Evolutionary conservation across 2,329 filamentous ascomycete species (phyloP).

Genomic region (Fusarium brachygibbosum): DNA sequence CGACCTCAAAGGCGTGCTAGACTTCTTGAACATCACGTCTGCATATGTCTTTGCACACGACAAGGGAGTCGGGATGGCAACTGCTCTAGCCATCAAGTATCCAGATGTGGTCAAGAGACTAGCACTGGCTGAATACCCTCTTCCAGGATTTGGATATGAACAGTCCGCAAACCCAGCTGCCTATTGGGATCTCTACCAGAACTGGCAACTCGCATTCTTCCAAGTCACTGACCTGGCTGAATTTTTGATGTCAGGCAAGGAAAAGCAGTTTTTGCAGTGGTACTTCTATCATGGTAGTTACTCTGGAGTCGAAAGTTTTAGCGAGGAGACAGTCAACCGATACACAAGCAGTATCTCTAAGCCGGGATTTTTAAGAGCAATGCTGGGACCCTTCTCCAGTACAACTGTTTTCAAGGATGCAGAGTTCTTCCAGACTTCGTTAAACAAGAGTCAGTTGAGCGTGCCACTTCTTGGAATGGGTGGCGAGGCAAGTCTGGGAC

Average conservation of each 20-base stretch:
- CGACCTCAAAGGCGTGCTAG: slow-evolving; percentile 56
- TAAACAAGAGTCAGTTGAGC: slow-evolving; percentile 35
- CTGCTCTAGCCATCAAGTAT: slow-evolving; percentile 56
- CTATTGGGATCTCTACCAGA: slow-evolving; percentile 57
- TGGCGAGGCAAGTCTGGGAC: slow-evolving; percentile 47
- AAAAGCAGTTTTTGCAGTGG: slow-evolving; percentile 60
- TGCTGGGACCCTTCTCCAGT: slow-evolving; percentile 55
- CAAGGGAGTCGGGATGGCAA: slow-evolving; percentile 59
- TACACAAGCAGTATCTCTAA: slow-evolving; percentile 59
- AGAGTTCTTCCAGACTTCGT: slow-evolving; percentile 53
- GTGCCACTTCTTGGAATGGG: slow-evolving; percentile 47
- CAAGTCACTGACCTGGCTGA: slow-evolving; percentile 61
- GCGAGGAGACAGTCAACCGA: slow-evolving; percentile 55
- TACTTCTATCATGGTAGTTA: slow-evolving; percentile 62
- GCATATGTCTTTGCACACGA: slow-evolving; percentile 62
- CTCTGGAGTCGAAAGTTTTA: slow-evolving; percentile 55
- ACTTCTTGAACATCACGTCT: slow-evolving; percentile 58
- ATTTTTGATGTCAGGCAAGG: slow-evolving; percentile 59
- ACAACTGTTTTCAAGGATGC: slow-evolving; percentile 52
- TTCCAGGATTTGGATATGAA: slow-evolving; percentile 60
- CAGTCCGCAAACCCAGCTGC: slow-evolving; percentile 48
- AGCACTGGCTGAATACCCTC: slow-evolving; percentile 56
- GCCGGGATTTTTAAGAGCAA: slow-evolving; percentile 58
- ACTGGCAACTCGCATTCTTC: slow-evolving; percentile 61
- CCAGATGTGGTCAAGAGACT: slow-evolving; percentile 54